phyloP scores from a whole-genome alignment of 345 rosid species.

The Lepidium sativum region DNA sequence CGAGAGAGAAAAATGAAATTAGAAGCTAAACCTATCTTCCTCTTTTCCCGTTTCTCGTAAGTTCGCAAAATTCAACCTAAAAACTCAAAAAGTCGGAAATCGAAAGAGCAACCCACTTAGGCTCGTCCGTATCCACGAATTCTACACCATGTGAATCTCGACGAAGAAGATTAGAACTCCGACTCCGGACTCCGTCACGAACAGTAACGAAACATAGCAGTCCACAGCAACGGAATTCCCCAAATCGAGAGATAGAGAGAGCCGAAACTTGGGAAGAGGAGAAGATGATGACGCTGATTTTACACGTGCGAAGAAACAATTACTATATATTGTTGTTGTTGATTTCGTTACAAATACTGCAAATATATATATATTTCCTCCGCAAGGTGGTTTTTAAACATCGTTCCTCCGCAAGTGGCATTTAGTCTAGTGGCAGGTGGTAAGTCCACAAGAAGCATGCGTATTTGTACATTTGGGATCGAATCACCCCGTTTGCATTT shows the following conservation, averaged over 20 bases:
- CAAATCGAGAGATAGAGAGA: conserved; percentile 11
- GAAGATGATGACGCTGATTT: conserved; percentile 26
- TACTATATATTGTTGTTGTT: background rate
- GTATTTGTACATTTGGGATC: too few species aligned
- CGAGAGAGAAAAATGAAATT: background rate
- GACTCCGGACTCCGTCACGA: conserved; percentile 5
- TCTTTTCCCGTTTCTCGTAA: background rate
- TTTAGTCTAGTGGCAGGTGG: too few species aligned
- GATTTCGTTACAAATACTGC: background rate
- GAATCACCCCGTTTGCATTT: too few species aligned
- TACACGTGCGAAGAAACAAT: conserved; percentile 12
- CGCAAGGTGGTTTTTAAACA: too few species aligned
- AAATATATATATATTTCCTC: too few species aligned
- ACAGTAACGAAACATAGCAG: background rate
- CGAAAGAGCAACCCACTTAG: background rate
- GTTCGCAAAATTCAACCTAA: background rate
- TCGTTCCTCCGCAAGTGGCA: too few species aligned
- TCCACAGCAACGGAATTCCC: conserved; percentile 15
- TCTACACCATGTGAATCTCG: background rate
- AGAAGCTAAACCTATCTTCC: conserved; percentile 1
- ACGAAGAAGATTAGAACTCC: background rate
- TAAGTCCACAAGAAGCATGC: too few species aligned
- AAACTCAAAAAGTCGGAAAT: background rate
- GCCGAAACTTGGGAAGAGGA: conserved; percentile 27
- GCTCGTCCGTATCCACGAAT: background rate